Base-by-base conservation (phyloP, 345 rosid genomes). In the Diplotaxis tenuifolia region DNA sequence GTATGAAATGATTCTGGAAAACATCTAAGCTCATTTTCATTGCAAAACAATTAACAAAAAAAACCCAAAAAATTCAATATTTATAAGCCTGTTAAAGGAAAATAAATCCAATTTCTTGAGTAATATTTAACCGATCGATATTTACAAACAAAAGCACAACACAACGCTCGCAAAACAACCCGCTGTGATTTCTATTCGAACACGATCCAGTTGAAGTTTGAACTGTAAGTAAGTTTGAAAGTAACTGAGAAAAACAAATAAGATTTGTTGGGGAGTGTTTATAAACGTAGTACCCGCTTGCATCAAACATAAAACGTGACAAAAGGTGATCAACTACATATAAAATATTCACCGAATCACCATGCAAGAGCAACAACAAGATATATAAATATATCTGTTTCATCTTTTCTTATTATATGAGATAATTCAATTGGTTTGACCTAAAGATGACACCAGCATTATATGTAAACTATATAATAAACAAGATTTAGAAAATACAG, bases 271-370 rank as follows among this genome's bases (percentile, higher is more conserved):
- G 34, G 0, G 15, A 11, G 20, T 32, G 23, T 50, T 11, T 2
- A 18, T 11, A 55, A 63, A 18, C 55, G 3, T 16, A 18, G 47
- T 62, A 66, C 10, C 36, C n/a, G 65, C 50, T 45, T 21, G 16
- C 15, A 66, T 74, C 38, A 58, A 62, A 47, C 42, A 67, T 34
- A 23, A 74, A 74, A 67, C 62, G 73, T 75, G 72, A 5, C n/a
- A 18, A 9, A 20, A 58, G 9, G 62, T 34, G 53, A 74, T 58
- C 61, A 67, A 31, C 34, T 6, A 49, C 36, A 59, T 49, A 4
- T 47, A 62, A 53, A 54, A 3, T 54, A 69, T 62, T 62, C 58
- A 53, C 25, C 56, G 19, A 50, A 50, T 50, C 65, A 70, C 75
- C 79, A 62, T 75, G 75, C 70, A 63, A 45, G 71, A 75, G 7